These are phyloP conservation scores for Geosmithia flava DNA, from an alignment of 2,329 filamentous ascomycete genomes.

Conservation along the genomic window DNA sequence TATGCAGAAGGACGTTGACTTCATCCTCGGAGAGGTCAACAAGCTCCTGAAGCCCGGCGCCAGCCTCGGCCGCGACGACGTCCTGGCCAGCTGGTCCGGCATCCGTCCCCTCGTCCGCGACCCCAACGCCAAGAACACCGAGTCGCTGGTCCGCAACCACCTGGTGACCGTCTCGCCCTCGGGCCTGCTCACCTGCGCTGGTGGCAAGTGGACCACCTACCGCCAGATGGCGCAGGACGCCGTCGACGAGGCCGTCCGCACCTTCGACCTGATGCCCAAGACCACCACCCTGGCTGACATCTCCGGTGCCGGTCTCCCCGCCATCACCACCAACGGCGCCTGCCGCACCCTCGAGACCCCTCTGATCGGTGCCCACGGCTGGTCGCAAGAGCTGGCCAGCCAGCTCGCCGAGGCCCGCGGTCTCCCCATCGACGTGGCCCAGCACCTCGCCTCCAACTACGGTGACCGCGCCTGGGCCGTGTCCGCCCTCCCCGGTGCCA, in stretches of 20 bases:
- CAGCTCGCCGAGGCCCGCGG: constrained; percentile 22
- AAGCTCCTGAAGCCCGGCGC: constrained; percentile 67
- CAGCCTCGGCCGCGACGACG: constrained; percentile 60
- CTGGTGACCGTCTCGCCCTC: constrained; percentile 63
- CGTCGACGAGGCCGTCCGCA: constrained; percentile 63
- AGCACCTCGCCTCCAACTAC: constrained; percentile 27
- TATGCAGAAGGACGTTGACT: constrained; percentile 66
- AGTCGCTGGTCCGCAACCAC: constrained; percentile 74
- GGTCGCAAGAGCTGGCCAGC: constrained; percentile 18
- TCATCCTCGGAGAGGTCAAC: constrained; percentile 68
- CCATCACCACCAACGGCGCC: constrained; percentile 46
- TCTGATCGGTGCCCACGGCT: constrained; percentile 69
- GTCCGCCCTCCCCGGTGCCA: constrained; percentile 37
- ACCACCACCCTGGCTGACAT: constrained; percentile 47
- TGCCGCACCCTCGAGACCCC: constrained; percentile 67
- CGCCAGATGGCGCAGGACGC: constrained; percentile 81
- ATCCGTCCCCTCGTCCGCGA: constrained; percentile 73
- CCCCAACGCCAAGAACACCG: constrained; percentile 69
- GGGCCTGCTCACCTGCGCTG: constrained; percentile 67
- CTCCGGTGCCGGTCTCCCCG: constrained; percentile 43
- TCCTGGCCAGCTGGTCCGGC: constrained; percentile 69
- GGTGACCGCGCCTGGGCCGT: constrained; percentile 58
- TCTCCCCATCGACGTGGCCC: constrained; percentile 25
- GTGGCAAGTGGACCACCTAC: constrained; percentile 84
- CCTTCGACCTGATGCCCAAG: constrained; percentile 46